Base-by-base conservation (phyloP, 495 filamentous ascomycete genomes). In the Friedmanniomyces endolithicus region DNA sequence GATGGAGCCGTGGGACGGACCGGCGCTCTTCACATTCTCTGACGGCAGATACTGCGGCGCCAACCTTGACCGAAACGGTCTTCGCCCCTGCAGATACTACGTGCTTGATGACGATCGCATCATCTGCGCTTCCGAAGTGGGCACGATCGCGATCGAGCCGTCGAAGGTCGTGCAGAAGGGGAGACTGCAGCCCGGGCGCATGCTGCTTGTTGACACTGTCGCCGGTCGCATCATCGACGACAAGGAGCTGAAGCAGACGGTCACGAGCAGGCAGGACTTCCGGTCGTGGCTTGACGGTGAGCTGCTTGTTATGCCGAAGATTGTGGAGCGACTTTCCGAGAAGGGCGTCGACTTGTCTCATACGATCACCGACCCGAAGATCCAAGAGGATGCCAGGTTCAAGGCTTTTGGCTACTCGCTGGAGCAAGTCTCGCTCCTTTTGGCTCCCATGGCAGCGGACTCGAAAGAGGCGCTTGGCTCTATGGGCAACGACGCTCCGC, bases 1-100 rank as follows among this genome's bases (percentile, higher is more conserved):
- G 76, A 99, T 99, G 92, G 92, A 99, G 73, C 90, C 92, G 25
- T 99, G 92, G 92, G 92, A 99, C 70, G 92, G 92, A 9, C 92
- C 92, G 16, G 92, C 92, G 56, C 79, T 99, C 23, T 99, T 99
- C 75, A 96, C 90, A 1, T 99, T 99, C 70, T 86, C 94, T 25
- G 92, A 99, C 70, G 92, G 92, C 49, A 81, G 92, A 57, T 99
- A 94, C 74, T 99, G 92, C 63, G 92, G 92, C 76, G 92, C 92
- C 50, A 97, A 95, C 65, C 78, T 99, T n/a, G 92, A 99, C 73
- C 84, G 92, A 64, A 99, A 99, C 67, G 92, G 92, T 69, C 77
- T 99, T 55, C 84, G 92, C 55, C 92, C 92, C 55, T 99, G 92
- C 77, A 83, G 92, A 71, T 99, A 90, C 80, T 99, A 99, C 64